Evolutionary conservation across 192 early-diverging fungal genomes (phyloP), one percentile per base, ranked within the genome.

Genomic region (Coemansia nantahalensis): DNA sequence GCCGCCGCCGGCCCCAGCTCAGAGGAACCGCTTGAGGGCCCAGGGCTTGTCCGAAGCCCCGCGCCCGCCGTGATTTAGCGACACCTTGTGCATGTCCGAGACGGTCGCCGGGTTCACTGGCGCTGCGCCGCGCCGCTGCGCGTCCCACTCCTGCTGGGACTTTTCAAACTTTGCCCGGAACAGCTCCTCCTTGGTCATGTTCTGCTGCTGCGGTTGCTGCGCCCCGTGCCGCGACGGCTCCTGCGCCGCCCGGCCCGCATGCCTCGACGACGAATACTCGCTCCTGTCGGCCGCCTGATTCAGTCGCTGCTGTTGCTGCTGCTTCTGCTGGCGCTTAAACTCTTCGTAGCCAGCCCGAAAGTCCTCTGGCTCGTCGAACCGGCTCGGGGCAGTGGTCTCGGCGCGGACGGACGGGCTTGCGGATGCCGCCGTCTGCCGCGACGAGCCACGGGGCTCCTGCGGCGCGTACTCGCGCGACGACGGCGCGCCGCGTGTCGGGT

Each of bases 61-160:
- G 26, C 65, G 65, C 12, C 65, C 58, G 34, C 54, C 28, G 2
- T 23, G 62, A 3, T 34, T 44, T 22, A 75, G 51, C 34, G 44
- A 54, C 26, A 75, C 60, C 48, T 68, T 67, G 71, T 68, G 64
- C 71, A 63, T 75, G 8, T 75, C 65, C 4, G 68, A 40, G 14
- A 72, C 32, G 23, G 35, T 45, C 2, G 47, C 48, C 3, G 68
- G 48, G 36, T 65, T 65, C 31, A 72, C 38, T 21, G 47, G 51
- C 19, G 51, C 4, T 18, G 49, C 13, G 42, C 32, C 52, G 14
- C 22, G 23, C 32, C 35, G 59, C 36, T 64, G 65, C 52, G 56
- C 51, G 23, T 68, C 50, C 72, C 72, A 76, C 38, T 76, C 65
- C 37, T 51, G 52, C 59, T 76, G 60, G 40, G 72, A 76, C 65